phyloP scores from a whole-genome alignment of 1,284 basidiomycete species.

The Rhodotorula sp. region DNA sequence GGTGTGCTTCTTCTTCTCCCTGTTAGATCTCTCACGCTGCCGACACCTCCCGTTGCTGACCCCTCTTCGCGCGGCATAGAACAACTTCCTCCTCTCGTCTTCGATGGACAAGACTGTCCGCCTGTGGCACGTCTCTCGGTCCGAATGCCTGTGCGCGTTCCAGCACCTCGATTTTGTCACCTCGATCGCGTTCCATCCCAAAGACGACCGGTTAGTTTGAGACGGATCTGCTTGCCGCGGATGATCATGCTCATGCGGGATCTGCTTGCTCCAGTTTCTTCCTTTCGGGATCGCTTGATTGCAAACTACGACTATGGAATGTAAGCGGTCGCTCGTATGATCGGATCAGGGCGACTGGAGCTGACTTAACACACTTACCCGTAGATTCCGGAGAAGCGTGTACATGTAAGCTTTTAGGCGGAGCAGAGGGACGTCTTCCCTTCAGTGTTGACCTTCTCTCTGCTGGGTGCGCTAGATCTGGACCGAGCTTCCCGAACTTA shows the following conservation, averaged over 20 bases:
- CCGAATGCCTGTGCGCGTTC: constrained; percentile 49
- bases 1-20: constrained; percentile 16
- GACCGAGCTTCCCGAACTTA: constrained; percentile 48
- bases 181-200: constrained; percentile 47
- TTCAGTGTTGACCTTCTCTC: neutral
- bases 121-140: constrained; percentile 49
- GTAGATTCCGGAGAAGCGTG: constrained; percentile 40
- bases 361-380: neutral
- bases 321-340: constrained; percentile 11
- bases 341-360: neutral
- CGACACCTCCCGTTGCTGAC: neutral
- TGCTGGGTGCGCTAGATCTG: constrained; percentile 27
- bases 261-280: constrained; percentile 44
- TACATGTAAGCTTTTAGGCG: constrained; percentile 11
- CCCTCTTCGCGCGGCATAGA: constrained; percentile 21
- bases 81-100: constrained; percentile 50
- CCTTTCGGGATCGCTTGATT: constrained; percentile 49
- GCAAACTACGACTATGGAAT: constrained; percentile 50
- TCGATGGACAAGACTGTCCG: constrained; percentile 51
- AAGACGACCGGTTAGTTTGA: constrained; percentile 46
- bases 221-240: neutral
- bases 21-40: neutral
- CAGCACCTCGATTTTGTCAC: constrained; percentile 50
- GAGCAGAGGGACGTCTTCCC: no score
- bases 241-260: neutral